A percentile compares a stretch with the other conserved stretches of the same genome.
Evolutionary conservation across 2,329 filamentous ascomycete genomes (phyloP).

Genomic region (Exophiala sp.): DNA sequence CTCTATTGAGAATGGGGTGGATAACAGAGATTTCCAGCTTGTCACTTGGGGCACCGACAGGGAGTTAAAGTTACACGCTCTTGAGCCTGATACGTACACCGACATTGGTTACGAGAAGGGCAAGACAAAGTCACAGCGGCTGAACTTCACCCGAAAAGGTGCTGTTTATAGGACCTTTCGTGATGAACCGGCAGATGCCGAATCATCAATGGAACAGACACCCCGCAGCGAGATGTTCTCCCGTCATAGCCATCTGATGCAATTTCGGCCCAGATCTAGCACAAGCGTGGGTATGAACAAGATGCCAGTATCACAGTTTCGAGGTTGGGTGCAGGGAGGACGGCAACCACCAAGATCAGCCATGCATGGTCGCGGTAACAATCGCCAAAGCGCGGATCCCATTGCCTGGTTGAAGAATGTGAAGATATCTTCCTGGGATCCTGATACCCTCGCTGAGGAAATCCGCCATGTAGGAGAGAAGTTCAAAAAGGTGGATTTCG

Average conservation of each 20-base stretch:
- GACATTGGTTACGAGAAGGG: constrained; percentile 72
- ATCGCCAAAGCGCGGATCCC: constrained; percentile 53
- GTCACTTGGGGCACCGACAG: constrained; percentile 91
- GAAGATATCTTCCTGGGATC: constrained; percentile 55
- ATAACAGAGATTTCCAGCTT: constrained; percentile 85
- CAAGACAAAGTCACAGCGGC: constrained; percentile 58
- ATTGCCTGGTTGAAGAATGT: constrained; percentile 65
- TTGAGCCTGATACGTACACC: constrained; percentile 62
- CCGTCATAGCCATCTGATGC: constrained; percentile 13
- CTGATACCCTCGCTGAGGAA: constrained; percentile 57
- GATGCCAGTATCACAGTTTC: constrained; percentile 50
- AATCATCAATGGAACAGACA: constrained; percentile 30
- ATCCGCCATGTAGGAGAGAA: constrained; percentile 60
- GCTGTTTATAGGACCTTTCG: constrained; percentile 83
- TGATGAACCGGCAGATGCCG: constrained; percentile 60
- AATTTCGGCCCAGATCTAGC: constrained; percentile 32
- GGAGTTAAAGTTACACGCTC: constrained; percentile 72
- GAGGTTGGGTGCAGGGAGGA: constrained; percentile 41
- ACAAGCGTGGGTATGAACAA: constrained; percentile 45
- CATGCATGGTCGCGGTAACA: constrained; percentile 46
- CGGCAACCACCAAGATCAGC: constrained; percentile 48
- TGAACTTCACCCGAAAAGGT: constrained; percentile 76
- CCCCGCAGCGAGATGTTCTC: constrained; percentile 27
- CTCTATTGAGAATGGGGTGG: constrained; percentile 62
- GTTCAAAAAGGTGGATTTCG: constrained; percentile 59